Percentiles rank a stretch among this genome's conserved stretches.
Conservation (phyloP, 768 basidiomycete genomes). For the Rhizopogon vulgaris region DNA sequence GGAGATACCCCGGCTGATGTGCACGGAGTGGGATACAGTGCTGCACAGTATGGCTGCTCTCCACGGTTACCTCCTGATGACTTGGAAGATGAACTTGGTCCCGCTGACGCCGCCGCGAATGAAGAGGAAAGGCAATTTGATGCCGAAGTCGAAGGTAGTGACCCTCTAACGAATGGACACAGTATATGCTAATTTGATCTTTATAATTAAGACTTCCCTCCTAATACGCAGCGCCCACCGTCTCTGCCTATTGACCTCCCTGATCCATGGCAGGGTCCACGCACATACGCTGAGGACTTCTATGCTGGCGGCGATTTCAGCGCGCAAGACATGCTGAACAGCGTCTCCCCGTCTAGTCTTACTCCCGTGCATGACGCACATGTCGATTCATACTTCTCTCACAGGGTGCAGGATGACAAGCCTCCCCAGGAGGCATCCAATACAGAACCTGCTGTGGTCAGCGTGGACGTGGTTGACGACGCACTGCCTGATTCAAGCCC, state of each 20-base stretch:
- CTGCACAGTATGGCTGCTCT: conserved; percentile 10
- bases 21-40: conserved; percentile 12
- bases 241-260: conserved; percentile 23
- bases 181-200: background rate
- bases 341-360: conserved; percentile 18
- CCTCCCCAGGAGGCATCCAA: no score
- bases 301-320: conserved; percentile 38
- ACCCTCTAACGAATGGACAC: background rate
- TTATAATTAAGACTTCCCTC: conserved; percentile 1
- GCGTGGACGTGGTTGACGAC: background rate
- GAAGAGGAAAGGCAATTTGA: conserved; percentile 9
- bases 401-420: background rate
- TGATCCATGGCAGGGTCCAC: conserved; percentile 37
- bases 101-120: background rate
- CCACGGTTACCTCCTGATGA: background rate
- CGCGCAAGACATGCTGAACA: background rate
- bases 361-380: conserved; percentile 16
- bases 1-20: conserved; percentile 6
- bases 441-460: background rate
- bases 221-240: background rate
- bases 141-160: conserved; percentile 7
- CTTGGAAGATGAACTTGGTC: background rate
- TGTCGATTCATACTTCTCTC: background rate
- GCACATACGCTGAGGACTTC: conserved; percentile 36
- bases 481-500: conserved; percentile 5